Evolutionary conservation across 2,329 filamentous ascomycete genomes (phyloP).

Genomic region (Aureobasidium sp.): DNA sequence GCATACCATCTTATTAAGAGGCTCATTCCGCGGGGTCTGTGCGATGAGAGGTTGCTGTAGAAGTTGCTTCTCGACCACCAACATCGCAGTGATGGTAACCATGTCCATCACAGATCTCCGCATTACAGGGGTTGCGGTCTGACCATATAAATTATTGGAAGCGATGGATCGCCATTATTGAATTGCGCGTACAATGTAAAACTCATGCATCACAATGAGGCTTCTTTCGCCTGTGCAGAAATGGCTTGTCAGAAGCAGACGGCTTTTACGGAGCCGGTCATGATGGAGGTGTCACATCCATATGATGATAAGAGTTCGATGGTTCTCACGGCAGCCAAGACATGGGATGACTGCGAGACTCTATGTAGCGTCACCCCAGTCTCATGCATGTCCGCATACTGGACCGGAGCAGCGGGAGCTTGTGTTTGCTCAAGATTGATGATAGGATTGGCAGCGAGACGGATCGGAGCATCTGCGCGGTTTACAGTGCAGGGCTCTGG

Average conservation of each 20-base stretch:
- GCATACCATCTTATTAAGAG: neutral
- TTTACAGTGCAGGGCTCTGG: neutral
- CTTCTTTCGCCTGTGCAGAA: neutral
- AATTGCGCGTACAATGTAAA: conserved; percentile 6
- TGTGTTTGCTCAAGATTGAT: neutral
- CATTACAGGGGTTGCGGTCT: neutral
- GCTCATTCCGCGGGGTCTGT: neutral
- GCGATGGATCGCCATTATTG: neutral
- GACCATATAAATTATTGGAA: neutral
- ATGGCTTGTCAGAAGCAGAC: neutral
- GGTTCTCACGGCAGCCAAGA: conserved; percentile 9
- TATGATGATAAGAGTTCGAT: neutral
- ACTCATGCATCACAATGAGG: neutral
- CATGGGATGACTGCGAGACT: conserved; percentile 2
- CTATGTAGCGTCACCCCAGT: neutral
- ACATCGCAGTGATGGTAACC: neutral
- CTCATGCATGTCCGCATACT: conserved; percentile 1
- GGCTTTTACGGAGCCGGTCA: conserved; percentile 10
- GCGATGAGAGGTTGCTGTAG: neutral
- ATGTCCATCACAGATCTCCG: neutral
- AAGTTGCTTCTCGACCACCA: neutral
- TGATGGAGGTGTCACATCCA: neutral
- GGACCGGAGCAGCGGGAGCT: conserved; percentile 2
- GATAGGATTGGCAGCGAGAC: neutral
- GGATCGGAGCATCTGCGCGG: neutral